phyloP scores from a whole-genome alignment of 1,139 yeast genomes.

The Spathaspora sp. region DNA sequence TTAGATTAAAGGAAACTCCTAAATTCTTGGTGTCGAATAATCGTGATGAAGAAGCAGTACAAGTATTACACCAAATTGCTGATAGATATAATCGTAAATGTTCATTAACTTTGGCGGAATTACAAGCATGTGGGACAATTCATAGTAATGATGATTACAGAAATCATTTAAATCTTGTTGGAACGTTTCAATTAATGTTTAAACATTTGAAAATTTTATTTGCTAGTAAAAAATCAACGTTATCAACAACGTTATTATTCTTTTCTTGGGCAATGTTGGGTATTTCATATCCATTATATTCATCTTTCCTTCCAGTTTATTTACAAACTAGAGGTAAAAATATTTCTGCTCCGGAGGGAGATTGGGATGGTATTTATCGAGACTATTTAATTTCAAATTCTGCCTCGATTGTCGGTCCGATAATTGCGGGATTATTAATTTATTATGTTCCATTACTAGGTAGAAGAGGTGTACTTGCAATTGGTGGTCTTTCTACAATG shows the following conservation, averaged over 20 bases:
- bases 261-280: slow-evolving; percentile 39
- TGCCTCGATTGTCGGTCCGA: slow-evolving; percentile 32
- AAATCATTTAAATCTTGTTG: slow-evolving; percentile 18
- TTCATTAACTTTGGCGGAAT: slow-evolving; percentile 45
- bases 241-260: slow-evolving; percentile 30
- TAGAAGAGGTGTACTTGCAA: slow-evolving; percentile 30
- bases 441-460: slow-evolving; percentile 28
- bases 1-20: slow-evolving; percentile 56
- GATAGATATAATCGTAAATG: slow-evolving; percentile 40
- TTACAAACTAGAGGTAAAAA: slow-evolving; percentile 41
- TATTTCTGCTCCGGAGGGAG: slow-evolving; percentile 15
- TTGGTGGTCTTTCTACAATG: slow-evolving; percentile 35
- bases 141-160: slow-evolving; percentile 25
- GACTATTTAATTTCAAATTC: slow-evolving; percentile 31
- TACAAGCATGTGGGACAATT: slow-evolving; percentile 45
- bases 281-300: slow-evolving; percentile 39
- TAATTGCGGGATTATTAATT: slow-evolving; percentile 30
- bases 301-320: slow-evolving; percentile 37
- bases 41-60: slow-evolving; percentile 51
- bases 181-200: slow-evolving; percentile 18
- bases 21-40: slow-evolving; percentile 53
- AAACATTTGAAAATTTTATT: slow-evolving; percentile 29
- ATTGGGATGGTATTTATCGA: slow-evolving; percentile 29
- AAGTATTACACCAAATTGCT: slow-evolving; percentile 37
- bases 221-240: slow-evolving; percentile 22